Conservation (phyloP, 495 filamentous ascomycete species). For the Hamigera avellanea region DNA sequence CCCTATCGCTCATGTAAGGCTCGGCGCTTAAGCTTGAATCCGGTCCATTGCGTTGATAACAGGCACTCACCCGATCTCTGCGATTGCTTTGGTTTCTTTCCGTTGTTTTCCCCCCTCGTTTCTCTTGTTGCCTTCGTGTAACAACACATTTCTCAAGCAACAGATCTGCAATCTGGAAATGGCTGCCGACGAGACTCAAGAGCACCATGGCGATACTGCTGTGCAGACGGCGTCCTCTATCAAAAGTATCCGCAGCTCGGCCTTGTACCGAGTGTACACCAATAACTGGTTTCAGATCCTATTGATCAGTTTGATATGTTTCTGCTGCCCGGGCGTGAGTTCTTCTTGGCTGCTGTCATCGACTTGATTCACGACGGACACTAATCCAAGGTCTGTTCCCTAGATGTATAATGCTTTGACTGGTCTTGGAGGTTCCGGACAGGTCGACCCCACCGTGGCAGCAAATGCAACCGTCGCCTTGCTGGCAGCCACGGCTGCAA, state of each 20-base stretch:
- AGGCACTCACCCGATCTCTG: too few relatives aligned
- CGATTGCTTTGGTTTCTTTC: too few relatives aligned
- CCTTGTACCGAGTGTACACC: slow-evolving; percentile 16
- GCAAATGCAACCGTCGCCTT: slow-evolving; percentile 32
- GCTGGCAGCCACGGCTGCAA: slow-evolving; percentile 24
- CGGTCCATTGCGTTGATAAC: too few relatives aligned
- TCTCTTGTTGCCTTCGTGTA: too few relatives aligned
- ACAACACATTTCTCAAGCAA: too few relatives aligned
- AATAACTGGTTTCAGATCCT: slow-evolving; percentile 31
- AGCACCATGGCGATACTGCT: too few relatives aligned
- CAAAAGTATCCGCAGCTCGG: slow-evolving; percentile 2
- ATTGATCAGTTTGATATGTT: slow-evolving; percentile 54
- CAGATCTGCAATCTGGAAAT: too few relatives aligned
- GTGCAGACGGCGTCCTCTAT: background rate
- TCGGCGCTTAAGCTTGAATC: too few relatives aligned
- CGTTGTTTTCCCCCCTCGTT: too few relatives aligned
- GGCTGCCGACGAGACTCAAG: too few relatives aligned
- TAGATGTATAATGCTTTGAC: slow-evolving; percentile 63
- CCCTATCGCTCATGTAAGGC: too few relatives aligned
- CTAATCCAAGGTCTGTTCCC: background rate
- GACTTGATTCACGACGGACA: slow-evolving; percentile 5
- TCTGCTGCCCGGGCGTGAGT: slow-evolving; percentile 58
- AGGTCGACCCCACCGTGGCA: slow-evolving; percentile 29
- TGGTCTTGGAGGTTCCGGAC: slow-evolving; percentile 45
- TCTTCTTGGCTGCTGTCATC: background rate